These are phyloP conservation scores for Dovyalis caffra DNA, from an alignment of 345 rosid genomes.

Conservation along the genomic window DNA sequence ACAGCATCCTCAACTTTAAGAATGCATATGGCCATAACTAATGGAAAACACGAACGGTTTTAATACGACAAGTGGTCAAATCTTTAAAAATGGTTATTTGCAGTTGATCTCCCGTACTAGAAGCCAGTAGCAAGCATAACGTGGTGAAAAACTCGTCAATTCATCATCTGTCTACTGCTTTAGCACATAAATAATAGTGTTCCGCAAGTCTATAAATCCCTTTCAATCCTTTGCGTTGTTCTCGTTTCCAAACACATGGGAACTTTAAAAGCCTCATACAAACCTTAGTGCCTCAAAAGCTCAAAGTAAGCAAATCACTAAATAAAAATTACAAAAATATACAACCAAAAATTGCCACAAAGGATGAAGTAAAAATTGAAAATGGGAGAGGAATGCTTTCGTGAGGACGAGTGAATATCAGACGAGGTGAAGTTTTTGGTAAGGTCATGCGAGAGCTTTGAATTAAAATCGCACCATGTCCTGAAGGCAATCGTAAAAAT, in stretches of 20 bases:
- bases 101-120: no score
- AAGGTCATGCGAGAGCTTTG: not conserved
- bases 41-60: no score
- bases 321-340: not conserved
- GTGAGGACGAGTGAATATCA: not conserved
- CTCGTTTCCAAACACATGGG: not conserved
- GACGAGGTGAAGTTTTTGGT: not conserved
- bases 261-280: not conserved
- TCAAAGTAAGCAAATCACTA: not conserved
- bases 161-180: not conserved
- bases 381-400: not conserved
- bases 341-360: not conserved
- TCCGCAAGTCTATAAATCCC: not conserved
- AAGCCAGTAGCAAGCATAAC: not conserved
- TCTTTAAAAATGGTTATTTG: no score
- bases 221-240: not conserved
- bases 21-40: no score
- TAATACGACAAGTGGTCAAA: no score
- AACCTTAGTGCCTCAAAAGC: not conserved
- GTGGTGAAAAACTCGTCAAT: not conserved
- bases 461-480: constrained; percentile 59
- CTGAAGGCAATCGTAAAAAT: constrained; percentile 80
- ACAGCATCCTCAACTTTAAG: no score
- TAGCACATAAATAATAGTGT: not conserved
- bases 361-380: not conserved